A percentile compares a stretch with the other conserved stretches of the same genome.
Evolutionary conservation across 805 yeast species (phyloP).

Genomic region (Ogataea nakhonphanomensis): DNA sequence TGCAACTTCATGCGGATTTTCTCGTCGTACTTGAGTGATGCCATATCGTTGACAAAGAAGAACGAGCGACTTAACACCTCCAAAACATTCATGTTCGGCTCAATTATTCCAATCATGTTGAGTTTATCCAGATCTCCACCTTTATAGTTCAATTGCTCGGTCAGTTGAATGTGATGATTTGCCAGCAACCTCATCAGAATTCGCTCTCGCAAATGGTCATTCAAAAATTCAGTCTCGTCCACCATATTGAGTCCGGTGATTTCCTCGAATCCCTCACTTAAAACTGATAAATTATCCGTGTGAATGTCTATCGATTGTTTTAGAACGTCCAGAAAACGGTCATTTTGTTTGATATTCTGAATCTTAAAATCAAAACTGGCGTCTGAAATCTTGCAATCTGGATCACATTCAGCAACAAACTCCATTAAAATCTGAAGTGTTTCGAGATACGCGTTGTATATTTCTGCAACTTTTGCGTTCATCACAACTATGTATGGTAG

Average conservation of each 20-base stretch:
- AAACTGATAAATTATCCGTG: constrained; percentile 74
- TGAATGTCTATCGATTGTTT: constrained; percentile 67
- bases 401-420: constrained; percentile 28
- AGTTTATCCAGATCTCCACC: constrained; percentile 35
- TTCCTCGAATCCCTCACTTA: constrained; percentile 74
- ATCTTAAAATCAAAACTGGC: constrained; percentile 31
- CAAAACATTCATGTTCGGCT: constrained; percentile 61
- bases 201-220: constrained; percentile 75
- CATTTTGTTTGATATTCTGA: constrained; percentile 50
- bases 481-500: constrained; percentile 82
- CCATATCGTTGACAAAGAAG: constrained; percentile 77
- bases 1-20: constrained; percentile 59
- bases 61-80: constrained; percentile 61
- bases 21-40: constrained; percentile 79
- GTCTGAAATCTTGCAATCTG: constrained; percentile 9
- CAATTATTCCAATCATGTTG: constrained; percentile 60
- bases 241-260: constrained; percentile 39
- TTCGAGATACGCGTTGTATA: constrained; percentile 68
- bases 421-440: constrained; percentile 55
- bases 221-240: constrained; percentile 48
- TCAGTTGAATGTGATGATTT: constrained; percentile 73
- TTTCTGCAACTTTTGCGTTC: constrained; percentile 81
- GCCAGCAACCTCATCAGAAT: constrained; percentile 84
- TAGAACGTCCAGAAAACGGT: constrained; percentile 49
- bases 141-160: constrained; percentile 39